Evolutionary conservation across 306 rosid genomes (phyloP).

Genomic region (Begonia fuchsioides): DNA sequence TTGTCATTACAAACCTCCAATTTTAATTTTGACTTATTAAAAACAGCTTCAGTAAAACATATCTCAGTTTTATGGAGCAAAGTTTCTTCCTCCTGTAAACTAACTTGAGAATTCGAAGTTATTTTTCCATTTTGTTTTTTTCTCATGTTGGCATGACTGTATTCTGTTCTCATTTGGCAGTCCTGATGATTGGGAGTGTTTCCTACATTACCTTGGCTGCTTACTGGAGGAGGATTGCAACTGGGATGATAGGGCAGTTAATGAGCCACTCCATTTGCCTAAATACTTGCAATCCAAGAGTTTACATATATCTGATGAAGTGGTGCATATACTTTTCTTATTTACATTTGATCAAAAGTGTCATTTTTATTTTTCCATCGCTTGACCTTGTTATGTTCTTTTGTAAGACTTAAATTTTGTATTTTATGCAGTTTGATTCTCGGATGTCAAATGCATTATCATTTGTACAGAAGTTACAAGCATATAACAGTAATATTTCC

Average conservation of each 20-base stretch:
- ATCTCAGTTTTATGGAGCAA: too few species aligned
- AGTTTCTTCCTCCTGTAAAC: too few species aligned
- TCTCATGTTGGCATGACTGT: conserved; percentile 8
- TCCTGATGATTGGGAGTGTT: conserved; percentile 96
- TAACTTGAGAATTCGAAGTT: too few species aligned
- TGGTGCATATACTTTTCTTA: conserved; percentile 26
- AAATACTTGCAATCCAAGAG: conserved; percentile 49
- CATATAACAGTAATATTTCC: conserved; percentile 21
- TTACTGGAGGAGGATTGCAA: conserved; percentile 80
- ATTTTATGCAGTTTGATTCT: conserved; percentile 67
- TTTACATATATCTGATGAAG: conserved; percentile 57
- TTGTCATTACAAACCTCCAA: too few species aligned
- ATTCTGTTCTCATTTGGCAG: conserved; percentile 46
- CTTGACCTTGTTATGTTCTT: conserved; percentile 7
- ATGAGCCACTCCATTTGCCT: conserved; percentile 48
- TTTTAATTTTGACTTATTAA: too few species aligned
- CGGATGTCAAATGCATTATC: conserved; percentile 55
- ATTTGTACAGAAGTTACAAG: conserved; percentile 49
- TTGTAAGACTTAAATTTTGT: conserved; percentile 14
- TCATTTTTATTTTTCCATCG: background rate
- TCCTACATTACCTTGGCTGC: conserved; percentile 87
- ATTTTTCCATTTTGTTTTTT: too few species aligned
- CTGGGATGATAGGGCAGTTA: conserved; percentile 38
- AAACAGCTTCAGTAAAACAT: too few species aligned
- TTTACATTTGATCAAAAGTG: too few species aligned